Conservation (phyloP, 768 basidiomycete species). For the Amanita jacksonii region DNA sequence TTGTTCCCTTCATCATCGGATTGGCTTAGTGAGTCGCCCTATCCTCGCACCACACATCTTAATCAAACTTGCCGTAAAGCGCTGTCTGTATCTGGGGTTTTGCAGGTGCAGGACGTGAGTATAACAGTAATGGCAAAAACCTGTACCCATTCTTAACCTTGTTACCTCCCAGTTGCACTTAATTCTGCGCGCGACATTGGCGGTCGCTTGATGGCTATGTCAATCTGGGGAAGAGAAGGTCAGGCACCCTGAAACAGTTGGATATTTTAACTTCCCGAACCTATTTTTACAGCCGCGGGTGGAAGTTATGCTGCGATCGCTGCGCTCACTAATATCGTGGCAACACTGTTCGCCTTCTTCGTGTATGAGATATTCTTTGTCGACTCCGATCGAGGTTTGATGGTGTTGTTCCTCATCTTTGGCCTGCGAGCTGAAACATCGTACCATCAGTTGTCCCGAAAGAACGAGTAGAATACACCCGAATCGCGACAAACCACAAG, state of each 20-base stretch:
- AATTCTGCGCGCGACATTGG: constrained; percentile 67
- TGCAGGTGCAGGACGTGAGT: constrained; percentile 37
- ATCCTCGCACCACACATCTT: neutral
- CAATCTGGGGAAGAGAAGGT: constrained; percentile 48
- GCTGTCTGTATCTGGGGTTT: constrained; percentile 54
- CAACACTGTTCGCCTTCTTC: constrained; percentile 42
- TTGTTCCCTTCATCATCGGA: constrained; percentile 42
- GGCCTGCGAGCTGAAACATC: neutral
- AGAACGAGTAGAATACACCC: neutral
- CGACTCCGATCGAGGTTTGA: constrained; percentile 51
- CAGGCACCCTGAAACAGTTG: constrained; percentile 1
- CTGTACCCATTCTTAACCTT: no score
- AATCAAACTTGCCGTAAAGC: constrained; percentile 21
- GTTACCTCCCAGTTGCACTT: constrained; percentile 35
- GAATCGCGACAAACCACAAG: neutral
- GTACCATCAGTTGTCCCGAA: neutral
- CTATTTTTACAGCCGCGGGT: constrained; percentile 31
- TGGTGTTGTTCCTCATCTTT: neutral
- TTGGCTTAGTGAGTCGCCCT: constrained; percentile 45
- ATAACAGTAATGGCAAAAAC: neutral
- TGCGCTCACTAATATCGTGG: constrained; percentile 58
- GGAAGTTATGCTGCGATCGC: constrained; percentile 51
- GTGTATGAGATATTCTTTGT: constrained; percentile 49
- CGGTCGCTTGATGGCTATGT: constrained; percentile 48
- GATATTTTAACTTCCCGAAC: constrained; percentile 2